Base-by-base conservation (phyloP, 2,329 filamentous ascomycete species). In the Clarireedia sp. region DNA sequence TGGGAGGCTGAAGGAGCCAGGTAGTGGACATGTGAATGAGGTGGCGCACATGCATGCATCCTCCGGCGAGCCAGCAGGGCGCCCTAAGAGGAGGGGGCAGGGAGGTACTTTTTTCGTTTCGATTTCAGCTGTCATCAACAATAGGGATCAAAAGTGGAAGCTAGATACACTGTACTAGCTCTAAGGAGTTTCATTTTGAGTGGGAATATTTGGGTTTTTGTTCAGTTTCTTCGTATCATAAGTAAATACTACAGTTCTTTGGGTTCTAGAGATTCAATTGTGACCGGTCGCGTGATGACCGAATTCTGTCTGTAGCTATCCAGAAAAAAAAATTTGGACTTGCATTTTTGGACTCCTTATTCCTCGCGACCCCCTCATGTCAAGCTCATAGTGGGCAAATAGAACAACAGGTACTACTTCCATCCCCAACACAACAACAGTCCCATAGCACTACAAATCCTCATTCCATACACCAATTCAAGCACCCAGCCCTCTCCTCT, bases 401-500 rank as follows among this genome's bases (percentile, higher is more conserved):
- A 7, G 17, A 41, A 41, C 38, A 41, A 8, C 38, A 7, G 17
- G 38, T 41, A 41, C 17, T 41, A 41, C 38, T 17, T 6, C 8
- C 9, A n/a, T 19, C 41, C 4, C 16, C 16, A 40, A 24, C 17
- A n/a, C 26, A 50, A n/a, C 36, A 54, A n/a, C 26, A 21, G 17
- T 21, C 37, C 23, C 16, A 12, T 50, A 33, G 29, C 37, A 38
- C 44, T n/a, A 10, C 12, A 29, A 12, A n/a, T 14, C 24, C 45
- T 49, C 45, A 8, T 29, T 24, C 43, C 8, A 14, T 24, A 44
- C 19, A 3, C 33, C 10, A 7, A 45, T 8, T 19, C 59, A 70
- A n/a, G 69, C 68, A 46, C 70, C 70, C 23, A 72, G 59, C 2
- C 70, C 70, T 43, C 63, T 65, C 53, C 66, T 66, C 60, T 69